phyloP scores from a whole-genome alignment of 83 land plant species.

The Thuja plicata region DNA sequence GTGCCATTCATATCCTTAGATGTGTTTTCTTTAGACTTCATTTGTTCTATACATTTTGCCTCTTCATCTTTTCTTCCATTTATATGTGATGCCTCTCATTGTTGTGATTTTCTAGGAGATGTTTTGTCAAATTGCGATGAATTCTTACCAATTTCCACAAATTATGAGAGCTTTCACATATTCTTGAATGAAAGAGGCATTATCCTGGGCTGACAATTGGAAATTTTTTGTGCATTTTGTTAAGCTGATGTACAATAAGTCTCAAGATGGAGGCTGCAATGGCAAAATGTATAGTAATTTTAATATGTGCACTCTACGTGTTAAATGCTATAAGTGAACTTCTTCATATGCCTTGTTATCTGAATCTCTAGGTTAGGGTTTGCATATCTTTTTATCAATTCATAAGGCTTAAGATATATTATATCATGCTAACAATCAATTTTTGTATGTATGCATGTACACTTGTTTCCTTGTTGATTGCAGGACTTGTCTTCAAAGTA shows the following conservation, averaged over 20 bases:
- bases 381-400: no score
- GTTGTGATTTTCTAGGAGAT: constrained; percentile 22
- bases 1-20: not conserved
- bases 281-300: constrained; percentile 20
- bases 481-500: no score
- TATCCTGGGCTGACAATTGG: constrained; percentile 32
- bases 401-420: no score
- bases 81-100: not conserved
- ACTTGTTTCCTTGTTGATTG: no score
- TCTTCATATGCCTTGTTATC: no score
- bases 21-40: not conserved
- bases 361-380: no score
- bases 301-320: no score
- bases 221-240: constrained; percentile 33
- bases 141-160: constrained; percentile 19
- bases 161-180: constrained; percentile 29
- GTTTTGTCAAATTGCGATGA: constrained; percentile 24
- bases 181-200: constrained; percentile 26
- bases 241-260: constrained; percentile 27
- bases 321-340: no score
- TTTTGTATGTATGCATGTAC: no score
- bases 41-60: not conserved
- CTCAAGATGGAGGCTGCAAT: constrained; percentile 18
- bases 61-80: not conserved
- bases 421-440: no score